A percentile compares a stretch with the other conserved stretches of the same genome.
phyloP scores from a whole-genome alignment of 2,329 filamentous ascomycete genomes.

The Phialocephala subalpina region DNA sequence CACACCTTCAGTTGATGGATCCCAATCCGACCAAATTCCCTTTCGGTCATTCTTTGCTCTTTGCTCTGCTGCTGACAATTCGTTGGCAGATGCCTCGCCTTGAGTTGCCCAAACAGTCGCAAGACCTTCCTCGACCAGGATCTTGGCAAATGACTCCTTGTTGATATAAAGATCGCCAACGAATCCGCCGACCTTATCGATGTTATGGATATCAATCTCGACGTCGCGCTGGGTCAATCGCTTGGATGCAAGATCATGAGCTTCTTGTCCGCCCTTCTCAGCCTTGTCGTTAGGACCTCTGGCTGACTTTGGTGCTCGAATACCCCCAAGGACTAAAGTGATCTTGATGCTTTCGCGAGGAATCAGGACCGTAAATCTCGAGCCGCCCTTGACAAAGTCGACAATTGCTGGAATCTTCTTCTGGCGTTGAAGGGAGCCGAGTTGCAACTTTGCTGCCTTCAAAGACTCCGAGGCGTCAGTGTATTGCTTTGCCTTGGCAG shows the following conservation, averaged over 20 bases:
- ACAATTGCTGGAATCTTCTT: slow-evolving; percentile 93
- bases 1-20: slow-evolving; percentile 82
- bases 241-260: slow-evolving; percentile 87
- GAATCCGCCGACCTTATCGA: slow-evolving; percentile 97
- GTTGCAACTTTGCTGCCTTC: slow-evolving; percentile 95
- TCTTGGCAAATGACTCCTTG: slow-evolving; percentile 94
- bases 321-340: slow-evolving; percentile 92
- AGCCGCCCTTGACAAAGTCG: slow-evolving; percentile 97
- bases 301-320: slow-evolving; percentile 88
- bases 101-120: slow-evolving; percentile 94
- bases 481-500: slow-evolving; percentile 82
- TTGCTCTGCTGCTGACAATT: slow-evolving; percentile 87
- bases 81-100: slow-evolving; percentile 88
- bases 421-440: slow-evolving; percentile 86
- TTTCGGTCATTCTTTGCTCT: slow-evolving; percentile 89
- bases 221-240: slow-evolving; percentile 94
- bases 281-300: slow-evolving; percentile 79
- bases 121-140: slow-evolving; percentile 91
- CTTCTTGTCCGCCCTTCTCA: slow-evolving; percentile 95
- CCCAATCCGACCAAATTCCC: slow-evolving; percentile 93
- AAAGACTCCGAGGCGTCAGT: slow-evolving; percentile 90
- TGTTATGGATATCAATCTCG: slow-evolving; percentile 92
- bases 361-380: slow-evolving; percentile 89
- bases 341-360: slow-evolving; percentile 94
- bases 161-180: slow-evolving; percentile 94